phyloP scores from a whole-genome alignment of 371 early-diverging fungal genomes.

The Lichtheimia hyalospora region DNA sequence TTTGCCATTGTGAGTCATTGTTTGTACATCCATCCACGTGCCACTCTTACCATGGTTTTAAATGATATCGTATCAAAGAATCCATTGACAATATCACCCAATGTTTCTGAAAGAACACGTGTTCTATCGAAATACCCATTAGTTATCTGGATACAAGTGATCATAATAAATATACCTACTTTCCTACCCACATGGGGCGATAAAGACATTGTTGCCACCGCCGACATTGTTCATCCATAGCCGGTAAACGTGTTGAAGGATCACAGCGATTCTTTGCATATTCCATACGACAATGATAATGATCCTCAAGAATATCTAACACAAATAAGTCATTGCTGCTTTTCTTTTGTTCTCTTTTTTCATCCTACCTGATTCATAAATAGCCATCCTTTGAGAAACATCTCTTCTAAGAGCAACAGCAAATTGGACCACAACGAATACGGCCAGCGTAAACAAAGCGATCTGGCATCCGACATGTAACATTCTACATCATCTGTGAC shows the following conservation, averaged over 20 bases:
- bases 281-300: slow-evolving; percentile 9
- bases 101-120: slow-evolving; percentile 19
- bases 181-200: slow-evolving; percentile 22
- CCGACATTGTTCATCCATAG: slow-evolving; percentile 16
- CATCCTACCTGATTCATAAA: slow-evolving; percentile 22
- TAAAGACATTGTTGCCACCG: slow-evolving; percentile 22
- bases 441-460: slow-evolving; percentile 12
- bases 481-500: slow-evolving; percentile 6
- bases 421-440: slow-evolving; percentile 21
- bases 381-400: slow-evolving; percentile 9
- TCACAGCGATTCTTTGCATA: slow-evolving; percentile 16
- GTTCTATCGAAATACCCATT: slow-evolving; percentile 5
- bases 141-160: background rate
- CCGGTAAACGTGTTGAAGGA: slow-evolving; percentile 13
- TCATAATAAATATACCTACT: background rate
- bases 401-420: slow-evolving; percentile 14
- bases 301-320: slow-evolving; percentile 12
- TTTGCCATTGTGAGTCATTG: background rate
- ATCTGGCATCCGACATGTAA: slow-evolving; percentile 12
- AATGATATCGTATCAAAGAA: slow-evolving; percentile 20
- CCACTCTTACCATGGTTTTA: slow-evolving; percentile 16
- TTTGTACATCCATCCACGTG: background rate
- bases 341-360: background rate
- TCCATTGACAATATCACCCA: slow-evolving; percentile 19
- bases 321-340: background rate